These are phyloP conservation scores for Clonostachys byssicola DNA, from an alignment of 2,329 filamentous ascomycete genomes.

Conservation along the genomic window DNA sequence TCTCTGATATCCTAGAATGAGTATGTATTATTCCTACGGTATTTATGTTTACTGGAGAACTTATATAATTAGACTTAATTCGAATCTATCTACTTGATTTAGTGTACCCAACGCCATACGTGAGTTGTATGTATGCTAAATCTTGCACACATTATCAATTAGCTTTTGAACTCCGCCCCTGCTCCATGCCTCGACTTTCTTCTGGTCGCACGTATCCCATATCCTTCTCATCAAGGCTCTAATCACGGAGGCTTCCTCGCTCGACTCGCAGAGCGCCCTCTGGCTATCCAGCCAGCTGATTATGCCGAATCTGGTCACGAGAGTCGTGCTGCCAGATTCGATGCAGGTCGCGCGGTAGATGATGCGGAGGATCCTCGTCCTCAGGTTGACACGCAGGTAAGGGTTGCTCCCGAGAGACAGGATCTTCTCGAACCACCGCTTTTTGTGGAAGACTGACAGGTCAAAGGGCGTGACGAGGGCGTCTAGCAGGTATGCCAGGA, in stretches of 20 bases:
- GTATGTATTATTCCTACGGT: no score
- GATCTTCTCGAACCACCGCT: constrained; percentile 70
- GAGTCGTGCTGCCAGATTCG: constrained; percentile 70
- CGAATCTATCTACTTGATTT: no score
- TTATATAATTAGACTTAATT: no score
- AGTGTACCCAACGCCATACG: no score
- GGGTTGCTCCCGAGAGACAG: constrained; percentile 66
- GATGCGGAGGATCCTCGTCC: constrained; percentile 56
- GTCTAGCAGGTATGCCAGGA: constrained; percentile 66
- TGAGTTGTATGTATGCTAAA: no score
- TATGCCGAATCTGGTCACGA: constrained; percentile 72
- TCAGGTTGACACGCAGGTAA: constrained; percentile 53
- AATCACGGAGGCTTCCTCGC: constrained; percentile 43
- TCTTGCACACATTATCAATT: constrained; percentile 4
- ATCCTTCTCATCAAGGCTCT: constrained; percentile 52
- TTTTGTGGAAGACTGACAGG: constrained; percentile 55
- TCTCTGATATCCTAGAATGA: no score
- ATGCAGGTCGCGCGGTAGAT: constrained; percentile 65
- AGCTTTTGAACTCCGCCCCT: constrained; percentile 34
- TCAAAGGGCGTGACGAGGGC: constrained; percentile 57
- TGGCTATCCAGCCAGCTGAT: constrained; percentile 71
- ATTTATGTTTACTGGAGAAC: no score
- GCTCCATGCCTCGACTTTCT: constrained; percentile 66
- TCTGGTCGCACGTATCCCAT: constrained; percentile 62
- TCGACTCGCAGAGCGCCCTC: constrained; percentile 33